Evolutionary conservation across 768 basidiomycete species (phyloP), one percentile per base, ranked within the genome.

Genomic region (Pholiota molesta): DNA sequence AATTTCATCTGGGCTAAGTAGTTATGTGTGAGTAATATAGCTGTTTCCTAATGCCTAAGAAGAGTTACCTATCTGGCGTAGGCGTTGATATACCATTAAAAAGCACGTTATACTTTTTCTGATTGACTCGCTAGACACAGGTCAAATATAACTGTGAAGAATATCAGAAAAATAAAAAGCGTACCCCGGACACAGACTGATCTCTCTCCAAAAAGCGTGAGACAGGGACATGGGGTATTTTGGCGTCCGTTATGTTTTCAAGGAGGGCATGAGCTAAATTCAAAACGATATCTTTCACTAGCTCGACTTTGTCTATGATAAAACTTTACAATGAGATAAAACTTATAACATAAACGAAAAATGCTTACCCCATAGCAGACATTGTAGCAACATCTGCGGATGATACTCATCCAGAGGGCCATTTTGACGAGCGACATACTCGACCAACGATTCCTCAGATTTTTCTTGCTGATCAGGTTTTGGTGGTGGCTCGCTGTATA

Each of bases 371-470:
- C 95, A 97, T 8, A 97, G 77, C 58, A 98, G 78, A 71, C 94
- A 97, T 70, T 98, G 96, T 13, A 95, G 76, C 17, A 99, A 72
- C 83, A 97, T 90, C 69, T 96, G 94, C 3, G 97, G 96, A 75
- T 98, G 94, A 72, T 93, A 95, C 73, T 97, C 93, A 17, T 87
- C 85, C 37, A 98, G 75, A 3, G 97, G 95, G 0, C 94, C 94
- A 71, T 96, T 95, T 53, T 86, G 82, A 60, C 87, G 76, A 5
- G 91, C 92, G 37, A 95, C 92, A 68, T 91, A 82, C 68, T 94
- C 91, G 60, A 97, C 92, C 16, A 97, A 78, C 65, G 86, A 86
- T 65, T 83, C 81, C 0, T 63, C 21, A 3, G 64, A 44, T 13
- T 55, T 51, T 33, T 71, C 64, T 5, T 37, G 37, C 23, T 54